Conservation (phyloP, 2,329 filamentous ascomycete genomes). For the Paecilomyces fulvus region DNA sequence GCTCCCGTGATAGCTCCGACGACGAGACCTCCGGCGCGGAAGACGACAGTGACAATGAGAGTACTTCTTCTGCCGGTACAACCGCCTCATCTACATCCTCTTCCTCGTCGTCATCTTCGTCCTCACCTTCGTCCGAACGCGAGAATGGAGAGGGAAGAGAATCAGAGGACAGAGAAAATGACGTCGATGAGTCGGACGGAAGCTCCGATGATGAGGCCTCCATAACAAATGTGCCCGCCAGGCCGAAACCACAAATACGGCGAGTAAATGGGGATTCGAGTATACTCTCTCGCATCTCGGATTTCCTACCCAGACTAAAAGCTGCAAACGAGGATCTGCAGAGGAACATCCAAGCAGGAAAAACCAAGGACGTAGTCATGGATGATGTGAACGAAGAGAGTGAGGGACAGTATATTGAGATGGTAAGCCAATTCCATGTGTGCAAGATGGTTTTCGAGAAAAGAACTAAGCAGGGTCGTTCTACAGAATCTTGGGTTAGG, state of each 20-base stretch:
- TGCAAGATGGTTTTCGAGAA: background rate
- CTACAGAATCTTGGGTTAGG: constrained; percentile 36
- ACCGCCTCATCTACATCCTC: constrained; percentile 10
- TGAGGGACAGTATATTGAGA: constrained; percentile 34
- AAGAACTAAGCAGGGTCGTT: background rate
- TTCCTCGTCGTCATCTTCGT: constrained; percentile 5
- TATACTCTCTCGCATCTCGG: constrained; percentile 29
- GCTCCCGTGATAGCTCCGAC: background rate
- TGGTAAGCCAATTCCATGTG: constrained; percentile 19
- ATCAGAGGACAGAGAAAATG: constrained; percentile 11
- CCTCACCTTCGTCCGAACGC: constrained; percentile 9
- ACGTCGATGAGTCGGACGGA: background rate
- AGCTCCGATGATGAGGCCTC: constrained; percentile 2
- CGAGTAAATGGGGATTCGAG: constrained; percentile 17
- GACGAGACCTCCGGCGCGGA: background rate
- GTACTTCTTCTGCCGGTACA: constrained; percentile 9
- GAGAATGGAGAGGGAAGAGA: constrained; percentile 18
- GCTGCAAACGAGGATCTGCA: constrained; percentile 36
- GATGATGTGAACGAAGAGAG: constrained; percentile 26
- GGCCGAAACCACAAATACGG: constrained; percentile 26
- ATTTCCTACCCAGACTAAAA: constrained; percentile 36
- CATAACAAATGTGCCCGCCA: constrained; percentile 21
- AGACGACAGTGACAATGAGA: constrained; percentile 7
- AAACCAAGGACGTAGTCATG: constrained; percentile 21
- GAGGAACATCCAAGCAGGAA: constrained; percentile 27